A percentile compares a stretch with the other conserved stretches of the same genome.
These are phyloP conservation scores for Cyclanthera cordifolia DNA, from an alignment of 306 rosid genomes.

Conservation along the genomic window DNA sequence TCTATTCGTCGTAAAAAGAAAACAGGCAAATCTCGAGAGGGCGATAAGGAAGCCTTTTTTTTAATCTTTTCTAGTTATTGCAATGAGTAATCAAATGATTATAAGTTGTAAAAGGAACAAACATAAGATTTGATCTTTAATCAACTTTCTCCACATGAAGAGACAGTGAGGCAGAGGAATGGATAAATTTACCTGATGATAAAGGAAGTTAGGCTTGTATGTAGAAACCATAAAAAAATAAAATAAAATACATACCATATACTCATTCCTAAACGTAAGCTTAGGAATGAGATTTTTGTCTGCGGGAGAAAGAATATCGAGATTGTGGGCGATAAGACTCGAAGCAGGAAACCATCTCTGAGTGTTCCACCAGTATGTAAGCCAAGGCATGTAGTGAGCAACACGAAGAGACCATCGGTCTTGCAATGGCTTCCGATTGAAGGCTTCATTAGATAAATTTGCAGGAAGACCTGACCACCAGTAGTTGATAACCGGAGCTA, in stretches of 20 bases:
- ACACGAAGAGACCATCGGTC: constrained; percentile 76
- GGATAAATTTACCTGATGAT: too few relatives aligned
- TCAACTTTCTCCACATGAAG: neutral
- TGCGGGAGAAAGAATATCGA: constrained; percentile 24
- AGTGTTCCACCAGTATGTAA: constrained; percentile 87
- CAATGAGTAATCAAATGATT: neutral
- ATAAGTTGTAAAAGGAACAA: neutral
- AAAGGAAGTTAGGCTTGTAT: neutral
- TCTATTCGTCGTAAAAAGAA: neutral
- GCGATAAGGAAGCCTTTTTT: neutral
- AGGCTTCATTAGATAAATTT: constrained; percentile 45
- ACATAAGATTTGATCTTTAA: neutral
- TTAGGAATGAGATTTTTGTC: constrained; percentile 28
- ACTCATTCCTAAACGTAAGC: neutral
- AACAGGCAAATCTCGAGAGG: neutral
- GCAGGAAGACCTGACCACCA: constrained; percentile 79
- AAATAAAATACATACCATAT: constrained; percentile 15
- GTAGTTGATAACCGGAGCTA: constrained; percentile 58
- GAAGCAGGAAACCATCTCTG: constrained; percentile 60
- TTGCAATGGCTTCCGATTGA: constrained; percentile 15
- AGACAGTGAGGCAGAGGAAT: too few relatives aligned
- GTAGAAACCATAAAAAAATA: neutral
- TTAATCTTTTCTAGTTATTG: neutral
- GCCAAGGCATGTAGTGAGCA: constrained; percentile 65
- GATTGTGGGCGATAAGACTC: constrained; percentile 17